Percentiles rank a stretch among this genome's conserved stretches.
Evolutionary conservation across 2,329 filamentous ascomycete species (phyloP).

Genomic region (Metarhizium rileyi): DNA sequence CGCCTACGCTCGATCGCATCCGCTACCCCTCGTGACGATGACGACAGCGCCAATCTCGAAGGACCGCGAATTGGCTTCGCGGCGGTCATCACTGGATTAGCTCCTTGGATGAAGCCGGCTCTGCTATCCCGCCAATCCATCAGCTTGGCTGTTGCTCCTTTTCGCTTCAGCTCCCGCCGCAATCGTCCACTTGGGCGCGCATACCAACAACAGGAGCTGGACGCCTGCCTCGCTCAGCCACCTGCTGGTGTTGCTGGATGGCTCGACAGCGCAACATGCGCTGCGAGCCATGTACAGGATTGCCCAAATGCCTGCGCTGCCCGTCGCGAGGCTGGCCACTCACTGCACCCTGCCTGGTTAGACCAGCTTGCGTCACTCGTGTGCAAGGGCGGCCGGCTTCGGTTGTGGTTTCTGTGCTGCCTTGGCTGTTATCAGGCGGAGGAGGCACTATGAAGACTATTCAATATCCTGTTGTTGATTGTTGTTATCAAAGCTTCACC

Average conservation of each 20-base stretch:
- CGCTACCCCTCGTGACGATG: constrained; percentile 10
- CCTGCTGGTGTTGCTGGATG: neutral
- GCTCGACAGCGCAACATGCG: too few species aligned
- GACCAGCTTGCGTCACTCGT: neutral
- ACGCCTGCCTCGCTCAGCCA: neutral
- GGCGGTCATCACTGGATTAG: neutral
- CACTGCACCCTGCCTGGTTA: neutral
- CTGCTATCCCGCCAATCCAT: neutral
- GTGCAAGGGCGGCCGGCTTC: neutral
- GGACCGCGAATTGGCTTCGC: neutral
- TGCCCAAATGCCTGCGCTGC: neutral
- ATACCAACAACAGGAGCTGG: neutral
- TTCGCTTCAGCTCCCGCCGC: neutral
- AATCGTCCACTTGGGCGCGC: neutral
- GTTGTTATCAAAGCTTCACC: neutral
- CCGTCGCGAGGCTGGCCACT: neutral
- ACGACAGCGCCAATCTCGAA: constrained; percentile 6
- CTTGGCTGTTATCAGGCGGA: neutral
- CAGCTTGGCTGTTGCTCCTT: neutral
- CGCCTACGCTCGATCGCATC: constrained; percentile 6
- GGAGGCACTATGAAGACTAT: neutral
- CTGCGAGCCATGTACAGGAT: neutral
- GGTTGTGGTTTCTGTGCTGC: neutral
- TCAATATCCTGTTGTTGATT: neutral
- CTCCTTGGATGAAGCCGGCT: neutral